Percentiles rank a stretch among this genome's conserved stretches.
These are phyloP conservation scores for Anisodus tanguticus DNA, from an alignment of 257 asterid species.

Conservation along the genomic window DNA sequence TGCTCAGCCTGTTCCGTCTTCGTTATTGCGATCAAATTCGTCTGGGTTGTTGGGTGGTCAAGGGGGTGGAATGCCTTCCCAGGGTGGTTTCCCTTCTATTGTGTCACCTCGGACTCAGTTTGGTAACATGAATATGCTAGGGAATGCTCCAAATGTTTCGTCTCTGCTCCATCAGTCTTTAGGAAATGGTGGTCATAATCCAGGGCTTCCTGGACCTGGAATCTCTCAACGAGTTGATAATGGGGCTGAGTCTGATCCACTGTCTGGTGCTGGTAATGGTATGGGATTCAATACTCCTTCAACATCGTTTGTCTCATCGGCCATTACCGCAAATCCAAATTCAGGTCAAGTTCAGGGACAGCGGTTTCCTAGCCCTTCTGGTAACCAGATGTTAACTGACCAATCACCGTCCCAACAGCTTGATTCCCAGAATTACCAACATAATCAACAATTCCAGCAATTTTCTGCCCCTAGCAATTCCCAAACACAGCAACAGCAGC, in stretches of 20 bases:
- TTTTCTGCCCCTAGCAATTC: conserved; percentile 61
- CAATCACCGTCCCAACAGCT: conserved; percentile 69
- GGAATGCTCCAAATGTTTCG: conserved; percentile 68
- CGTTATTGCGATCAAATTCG: conserved; percentile 77
- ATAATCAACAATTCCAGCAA: conserved; percentile 75
- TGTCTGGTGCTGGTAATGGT: conserved; percentile 61
- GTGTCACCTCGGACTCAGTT: conserved; percentile 73
- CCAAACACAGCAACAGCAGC: conserved; percentile 69
- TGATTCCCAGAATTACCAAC: conserved; percentile 61
- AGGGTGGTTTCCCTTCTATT: conserved; percentile 62
- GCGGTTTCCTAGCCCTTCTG: conserved; percentile 59
- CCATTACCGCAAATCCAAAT: conserved; percentile 51
- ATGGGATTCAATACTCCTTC: conserved; percentile 64
- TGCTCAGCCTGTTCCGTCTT: conserved; percentile 62
- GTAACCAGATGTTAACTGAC: conserved; percentile 65
- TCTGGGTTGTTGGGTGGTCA: conserved; percentile 80
- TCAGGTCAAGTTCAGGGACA: conserved; percentile 73
- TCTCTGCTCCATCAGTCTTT: conserved; percentile 72
- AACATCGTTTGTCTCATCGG: conserved; percentile 51
- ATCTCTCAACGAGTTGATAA: conserved; percentile 68
- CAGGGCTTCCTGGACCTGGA: conserved; percentile 72
- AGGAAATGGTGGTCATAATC: conserved; percentile 67
- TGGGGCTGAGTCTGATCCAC: conserved; percentile 69
- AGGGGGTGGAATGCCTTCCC: conserved; percentile 75
- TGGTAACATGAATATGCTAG: conserved; percentile 69